Conservation (phyloP, 371 early-diverging fungal genomes). For the Rhizopus microsporus region DNA sequence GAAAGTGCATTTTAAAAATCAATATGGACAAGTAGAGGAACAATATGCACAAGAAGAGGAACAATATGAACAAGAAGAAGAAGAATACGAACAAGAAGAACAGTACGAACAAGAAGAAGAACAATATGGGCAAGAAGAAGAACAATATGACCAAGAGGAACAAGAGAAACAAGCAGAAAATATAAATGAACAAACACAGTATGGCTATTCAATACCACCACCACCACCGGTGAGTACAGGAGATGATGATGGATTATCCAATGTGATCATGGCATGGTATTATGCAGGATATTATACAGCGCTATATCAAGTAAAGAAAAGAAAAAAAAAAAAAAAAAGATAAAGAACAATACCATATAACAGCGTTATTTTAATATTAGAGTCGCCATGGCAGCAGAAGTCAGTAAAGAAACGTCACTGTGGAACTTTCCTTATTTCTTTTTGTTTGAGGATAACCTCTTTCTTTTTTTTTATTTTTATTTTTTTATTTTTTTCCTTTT, state of each 20-base stretch:
- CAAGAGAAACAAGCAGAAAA: conserved; percentile 1
- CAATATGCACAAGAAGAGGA: background rate
- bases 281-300: conserved; percentile 79
- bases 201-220: conserved; percentile 5
- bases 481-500: conserved; percentile 6
- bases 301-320: conserved; percentile 54
- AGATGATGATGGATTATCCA: conserved; percentile 31
- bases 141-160: conserved; percentile 2
- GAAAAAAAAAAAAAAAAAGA: too few relatives aligned
- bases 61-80: background rate
- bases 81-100: background rate
- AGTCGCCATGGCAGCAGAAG: background rate
- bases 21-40: background rate
- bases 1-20: background rate
- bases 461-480: conserved; percentile 53
- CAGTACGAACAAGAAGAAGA: conserved; percentile 4
- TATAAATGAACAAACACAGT: conserved; percentile 1
- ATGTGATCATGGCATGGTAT: conserved; percentile 79
- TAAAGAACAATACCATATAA: background rate
- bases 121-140: background rate
- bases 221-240: conserved; percentile 1
- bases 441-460: conserved; percentile 97
- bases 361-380: background rate
- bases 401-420: background rate
- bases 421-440: background rate